Base-by-base conservation (phyloP, 345 rosid genomes). In the Mercurialis annua region DNA sequence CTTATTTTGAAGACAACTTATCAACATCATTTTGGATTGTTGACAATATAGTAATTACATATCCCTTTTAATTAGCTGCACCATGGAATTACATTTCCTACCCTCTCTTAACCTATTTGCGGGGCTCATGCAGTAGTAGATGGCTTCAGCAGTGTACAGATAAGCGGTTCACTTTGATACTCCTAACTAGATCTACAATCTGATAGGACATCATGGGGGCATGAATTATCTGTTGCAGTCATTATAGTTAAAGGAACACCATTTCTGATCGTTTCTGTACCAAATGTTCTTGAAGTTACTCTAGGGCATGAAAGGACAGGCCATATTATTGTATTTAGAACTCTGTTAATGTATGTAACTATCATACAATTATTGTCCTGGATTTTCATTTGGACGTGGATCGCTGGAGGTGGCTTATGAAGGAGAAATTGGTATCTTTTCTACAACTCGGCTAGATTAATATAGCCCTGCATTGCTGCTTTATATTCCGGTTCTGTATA, bases 201-300 rank as follows among this genome's bases (percentile, higher is more conserved):
- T 29, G 10, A 14, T 8, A 6, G n/a, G 51, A 66, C 26, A 16
- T 47, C 46, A 42, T 34, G 46, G 55, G 54, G 53, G 52, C 59
- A 31, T 23, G 5, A 5, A 9, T 40, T 14, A 21, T 38, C 26
- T 34, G 12, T 47, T 65, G 21, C 24, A 9, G 49, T 7, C 1
- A 31, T 17, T n/a, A 59, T 36, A 52, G 36, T 9, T 24, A 2
- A n/a, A 46, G 36, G 16, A 48, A 17, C 21, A 0, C 21, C 34
- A 44, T 18, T 34, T 56, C 21, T 31, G 46, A 21, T 30, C 26
- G 8, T 42, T 23, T 49, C 20, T 29, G 42, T 18, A 18, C 4
- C 31, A 40, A 29, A 34, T 54, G 59, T 65, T 66, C 46, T 65
- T 21, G 38, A 48, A 54, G 48, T 66, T 66, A 24, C 43, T 62